These are phyloP conservation scores for Ophiocordyceps camponoti-saundersi DNA, from an alignment of 2,329 filamentous ascomycete genomes.

Conservation along the genomic window DNA sequence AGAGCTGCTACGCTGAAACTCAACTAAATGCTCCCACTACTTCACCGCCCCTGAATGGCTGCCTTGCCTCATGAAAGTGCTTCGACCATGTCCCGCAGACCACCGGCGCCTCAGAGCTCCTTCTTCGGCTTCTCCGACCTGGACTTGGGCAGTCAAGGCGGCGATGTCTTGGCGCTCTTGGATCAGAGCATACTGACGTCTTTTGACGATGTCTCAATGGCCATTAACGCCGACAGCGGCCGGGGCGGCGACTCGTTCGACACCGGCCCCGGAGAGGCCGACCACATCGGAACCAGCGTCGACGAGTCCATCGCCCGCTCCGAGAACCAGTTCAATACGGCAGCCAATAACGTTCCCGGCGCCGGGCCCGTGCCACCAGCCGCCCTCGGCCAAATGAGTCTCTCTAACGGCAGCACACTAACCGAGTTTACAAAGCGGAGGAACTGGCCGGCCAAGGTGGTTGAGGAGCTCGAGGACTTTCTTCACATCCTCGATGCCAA, in stretches of 20 bases:
- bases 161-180: conserved; percentile 26
- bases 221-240: conserved; percentile 18
- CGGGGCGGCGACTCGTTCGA: conserved; percentile 7
- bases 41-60: background rate
- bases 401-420: conserved; percentile 24
- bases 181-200: conserved; percentile 22
- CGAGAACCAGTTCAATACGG: conserved; percentile 17
- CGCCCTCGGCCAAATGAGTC: conserved; percentile 15
- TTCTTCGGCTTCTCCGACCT: conserved; percentile 3
- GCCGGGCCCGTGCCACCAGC: conserved; percentile 23
- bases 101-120: conserved; percentile 7
- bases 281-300: conserved; percentile 5
- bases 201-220: conserved; percentile 24
- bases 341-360: conserved; percentile 20
- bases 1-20: background rate
- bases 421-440: conserved; percentile 43
- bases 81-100: conserved; percentile 2
- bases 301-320: conserved; percentile 13
- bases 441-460: conserved; percentile 75
- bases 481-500: conserved; percentile 75
- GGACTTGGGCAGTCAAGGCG: conserved; percentile 10
- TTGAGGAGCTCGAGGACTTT: conserved; percentile 81
- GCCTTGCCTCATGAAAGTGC: background rate
- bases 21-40: background rate
- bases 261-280: conserved; percentile 6